Percentiles rank a stretch among this genome's conserved stretches.
Conservation (phyloP, 805 yeast species). For the Pichia membranifaciens region DNA sequence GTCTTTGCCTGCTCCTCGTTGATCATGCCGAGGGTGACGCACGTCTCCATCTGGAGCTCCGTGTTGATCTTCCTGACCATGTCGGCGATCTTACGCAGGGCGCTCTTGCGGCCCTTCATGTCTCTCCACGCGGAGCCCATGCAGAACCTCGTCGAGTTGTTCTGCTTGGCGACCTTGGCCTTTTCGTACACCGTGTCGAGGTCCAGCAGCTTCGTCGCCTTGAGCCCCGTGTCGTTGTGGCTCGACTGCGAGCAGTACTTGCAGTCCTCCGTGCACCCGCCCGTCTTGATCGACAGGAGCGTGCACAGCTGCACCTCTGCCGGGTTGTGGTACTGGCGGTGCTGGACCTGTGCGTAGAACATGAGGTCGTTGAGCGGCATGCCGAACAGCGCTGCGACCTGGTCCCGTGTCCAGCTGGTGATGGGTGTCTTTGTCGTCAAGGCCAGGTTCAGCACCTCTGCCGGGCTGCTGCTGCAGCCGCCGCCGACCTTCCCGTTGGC, state of each 20-base stretch:
- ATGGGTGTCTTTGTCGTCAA: constrained; percentile 28
- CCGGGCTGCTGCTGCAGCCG: no score
- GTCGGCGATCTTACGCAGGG: constrained; percentile 51
- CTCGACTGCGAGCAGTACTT: constrained; percentile 75
- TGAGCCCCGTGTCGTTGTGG: constrained; percentile 62
- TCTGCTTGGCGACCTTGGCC: constrained; percentile 58
- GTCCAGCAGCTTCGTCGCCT: constrained; percentile 58
- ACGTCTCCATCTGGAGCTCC: constrained; percentile 64
- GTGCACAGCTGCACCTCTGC: constrained; percentile 70
- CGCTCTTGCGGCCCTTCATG: constrained; percentile 71
- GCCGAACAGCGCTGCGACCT: constrained; percentile 54
- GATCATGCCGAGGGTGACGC: constrained; percentile 80
- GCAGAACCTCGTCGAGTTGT: constrained; percentile 75
- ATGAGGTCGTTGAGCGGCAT: constrained; percentile 62
- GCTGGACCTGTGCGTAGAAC: constrained; percentile 57
- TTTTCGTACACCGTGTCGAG: constrained; percentile 58
- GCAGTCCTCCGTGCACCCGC: constrained; percentile 81
- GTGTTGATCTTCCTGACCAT: constrained; percentile 59
- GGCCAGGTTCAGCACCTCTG: constrained; percentile 20
- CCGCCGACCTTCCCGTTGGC: no score
- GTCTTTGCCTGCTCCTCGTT: constrained; percentile 54
- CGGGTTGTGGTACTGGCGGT: constrained; percentile 63
- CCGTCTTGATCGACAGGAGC: constrained; percentile 65
- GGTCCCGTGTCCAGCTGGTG: constrained; percentile 53
- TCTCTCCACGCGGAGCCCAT: constrained; percentile 90